A percentile compares a stretch with the other conserved stretches of the same genome.
Evolutionary conservation across 768 basidiomycete species (phyloP).

Genomic region (Clavaria fumosa): DNA sequence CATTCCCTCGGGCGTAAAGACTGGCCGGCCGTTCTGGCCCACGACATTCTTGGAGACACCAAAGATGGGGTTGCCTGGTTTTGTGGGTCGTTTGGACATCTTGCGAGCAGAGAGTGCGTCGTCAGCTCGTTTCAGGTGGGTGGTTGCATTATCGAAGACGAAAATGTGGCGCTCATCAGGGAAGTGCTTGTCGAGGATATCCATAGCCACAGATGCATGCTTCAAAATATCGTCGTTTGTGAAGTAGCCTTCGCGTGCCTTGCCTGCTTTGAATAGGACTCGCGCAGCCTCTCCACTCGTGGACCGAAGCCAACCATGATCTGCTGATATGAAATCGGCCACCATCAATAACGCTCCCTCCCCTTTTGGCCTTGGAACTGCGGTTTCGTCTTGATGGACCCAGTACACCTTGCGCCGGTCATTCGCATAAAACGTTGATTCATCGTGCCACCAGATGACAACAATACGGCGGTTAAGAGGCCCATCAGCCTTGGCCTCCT

Average conservation of each 20-base stretch:
- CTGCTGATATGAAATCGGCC: constrained; percentile 17
- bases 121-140: constrained; percentile 14
- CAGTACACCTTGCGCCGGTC: constrained; percentile 15
- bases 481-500: background rate
- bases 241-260: constrained; percentile 15
- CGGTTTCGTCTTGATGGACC: constrained; percentile 11
- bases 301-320: constrained; percentile 9
- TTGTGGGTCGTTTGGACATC: constrained; percentile 13
- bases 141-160: constrained; percentile 18
- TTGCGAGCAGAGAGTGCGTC: constrained; percentile 15
- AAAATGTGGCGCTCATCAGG: constrained; percentile 14
- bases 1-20: constrained; percentile 15
- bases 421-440: constrained; percentile 21
- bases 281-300: constrained; percentile 8
- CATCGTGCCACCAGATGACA: constrained; percentile 16
- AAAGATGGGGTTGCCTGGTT: too few relatives aligned
- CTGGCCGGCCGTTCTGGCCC: constrained; percentile 11
- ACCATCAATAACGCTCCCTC: constrained; percentile 22
- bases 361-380: constrained; percentile 18
- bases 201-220: constrained; percentile 14
- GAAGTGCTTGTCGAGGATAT: constrained; percentile 12
- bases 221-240: constrained; percentile 12
- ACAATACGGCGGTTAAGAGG: background rate
- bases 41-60: background rate
- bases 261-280: constrained; percentile 14